Evolutionary conservation across 768 basidiomycete genomes (phyloP).

Genomic region (Phallus indusiatus): DNA sequence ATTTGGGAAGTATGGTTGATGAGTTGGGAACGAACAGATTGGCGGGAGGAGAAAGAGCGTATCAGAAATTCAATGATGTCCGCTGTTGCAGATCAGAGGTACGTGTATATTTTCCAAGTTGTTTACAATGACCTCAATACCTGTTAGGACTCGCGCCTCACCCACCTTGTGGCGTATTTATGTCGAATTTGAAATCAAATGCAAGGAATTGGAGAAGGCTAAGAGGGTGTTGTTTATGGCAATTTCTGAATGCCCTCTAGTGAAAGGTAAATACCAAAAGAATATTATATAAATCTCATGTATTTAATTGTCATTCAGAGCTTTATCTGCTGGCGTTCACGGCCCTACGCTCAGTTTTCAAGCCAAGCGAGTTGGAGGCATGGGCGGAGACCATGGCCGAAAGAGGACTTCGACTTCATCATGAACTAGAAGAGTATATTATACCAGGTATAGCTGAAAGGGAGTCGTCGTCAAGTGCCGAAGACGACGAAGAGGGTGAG

Average conservation of each 20-base stretch:
- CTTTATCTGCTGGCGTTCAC: slow-evolving; percentile 73
- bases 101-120: not conserved
- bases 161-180: slow-evolving; percentile 63
- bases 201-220: slow-evolving; percentile 46
- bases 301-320: slow-evolving; percentile 30
- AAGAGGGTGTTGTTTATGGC: slow-evolving; percentile 70
- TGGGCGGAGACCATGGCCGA: slow-evolving; percentile 73
- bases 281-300: too few species aligned
- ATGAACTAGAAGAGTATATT: slow-evolving; percentile 44
- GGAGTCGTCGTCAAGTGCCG: slow-evolving; percentile 9
- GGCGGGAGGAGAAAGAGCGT: slow-evolving; percentile 63
- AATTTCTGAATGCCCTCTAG: slow-evolving; percentile 62
- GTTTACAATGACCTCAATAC: not conserved
- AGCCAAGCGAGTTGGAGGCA: slow-evolving; percentile 43
- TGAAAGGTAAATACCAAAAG: slow-evolving; percentile 46
- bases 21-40: slow-evolving; percentile 67
- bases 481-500: slow-evolving; percentile 20
- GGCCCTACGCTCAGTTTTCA: slow-evolving; percentile 52
- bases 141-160: slow-evolving; percentile 53
- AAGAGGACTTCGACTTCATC: slow-evolving; percentile 53
- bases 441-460: not conserved
- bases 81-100: slow-evolving; percentile 60
- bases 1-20: slow-evolving; percentile 69
- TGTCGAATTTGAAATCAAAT: slow-evolving; percentile 68
- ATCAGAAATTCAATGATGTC: slow-evolving; percentile 51